Evolutionary conservation across 345 rosid species (phyloP).

Genomic region (Populus pruinosa): DNA sequence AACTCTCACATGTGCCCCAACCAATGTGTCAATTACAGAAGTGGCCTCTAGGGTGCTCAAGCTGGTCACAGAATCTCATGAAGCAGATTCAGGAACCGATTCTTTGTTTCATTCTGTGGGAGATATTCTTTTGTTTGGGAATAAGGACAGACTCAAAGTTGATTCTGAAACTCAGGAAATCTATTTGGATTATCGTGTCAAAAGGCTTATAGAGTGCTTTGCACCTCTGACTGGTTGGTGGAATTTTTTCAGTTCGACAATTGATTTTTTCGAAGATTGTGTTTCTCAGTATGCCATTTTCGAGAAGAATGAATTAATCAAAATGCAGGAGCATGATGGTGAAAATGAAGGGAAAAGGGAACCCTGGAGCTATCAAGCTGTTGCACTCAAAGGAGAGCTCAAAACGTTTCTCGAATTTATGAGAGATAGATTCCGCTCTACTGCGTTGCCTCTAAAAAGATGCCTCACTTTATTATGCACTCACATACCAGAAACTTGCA

Average conservation of each 20-base stretch:
- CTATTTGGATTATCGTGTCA: slow-evolving; percentile 41
- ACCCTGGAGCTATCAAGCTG: background rate
- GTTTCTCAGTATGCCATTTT: slow-evolving; percentile 20
- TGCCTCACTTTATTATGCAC: slow-evolving; percentile 26
- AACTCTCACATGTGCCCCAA: slow-evolving; percentile 44
- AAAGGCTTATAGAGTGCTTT: slow-evolving; percentile 29
- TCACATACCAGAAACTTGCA: slow-evolving; percentile 25
- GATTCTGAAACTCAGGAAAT: slow-evolving; percentile 29
- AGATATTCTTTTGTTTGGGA: slow-evolving; percentile 44
- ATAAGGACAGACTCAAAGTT: slow-evolving; percentile 33
- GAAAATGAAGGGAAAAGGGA: slow-evolving; percentile 10
- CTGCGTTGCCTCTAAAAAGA: slow-evolving; percentile 10
- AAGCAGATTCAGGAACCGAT: background rate
- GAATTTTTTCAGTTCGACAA: slow-evolving; percentile 20
- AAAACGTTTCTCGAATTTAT: slow-evolving; percentile 31
- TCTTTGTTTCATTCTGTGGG: slow-evolving; percentile 16
- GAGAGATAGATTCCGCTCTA: slow-evolving; percentile 13
- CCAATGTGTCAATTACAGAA: slow-evolving; percentile 48
- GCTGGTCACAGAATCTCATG: slow-evolving; percentile 26
- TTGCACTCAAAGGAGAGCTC: background rate
- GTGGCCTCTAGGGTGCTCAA: slow-evolving; percentile 41
- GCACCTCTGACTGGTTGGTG: slow-evolving; percentile 24
- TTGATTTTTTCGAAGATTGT: slow-evolving; percentile 27
- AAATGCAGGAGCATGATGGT: background rate
- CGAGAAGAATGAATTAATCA: slow-evolving; percentile 20